A percentile compares a stretch with the other conserved stretches of the same genome.
phyloP scores from a whole-genome alignment of 176 grass and related monocot genomes.

The Rhynchospora breviuscula region DNA sequence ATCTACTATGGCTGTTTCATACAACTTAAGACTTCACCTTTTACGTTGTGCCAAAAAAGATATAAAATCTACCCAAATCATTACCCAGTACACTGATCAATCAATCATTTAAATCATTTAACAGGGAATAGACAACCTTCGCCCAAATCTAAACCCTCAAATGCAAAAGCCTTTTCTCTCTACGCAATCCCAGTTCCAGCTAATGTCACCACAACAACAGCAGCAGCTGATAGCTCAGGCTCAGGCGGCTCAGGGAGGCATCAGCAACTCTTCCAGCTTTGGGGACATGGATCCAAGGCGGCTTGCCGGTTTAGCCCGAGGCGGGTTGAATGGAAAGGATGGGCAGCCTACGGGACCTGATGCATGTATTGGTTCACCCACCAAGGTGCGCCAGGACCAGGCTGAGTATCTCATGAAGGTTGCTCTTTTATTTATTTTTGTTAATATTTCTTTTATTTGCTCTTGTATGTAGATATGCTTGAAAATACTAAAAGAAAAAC shows the following conservation, averaged over 20 bases:
- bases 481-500: too few species aligned
- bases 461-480: not conserved
- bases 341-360: constrained; percentile 68
- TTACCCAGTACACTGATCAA: constrained; percentile 4
- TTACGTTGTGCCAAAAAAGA: not conserved
- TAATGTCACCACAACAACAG: constrained; percentile 88
- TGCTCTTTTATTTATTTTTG: constrained; percentile 23
- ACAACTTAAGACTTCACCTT: constrained; percentile 14
- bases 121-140: constrained; percentile 85
- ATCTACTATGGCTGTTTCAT: constrained; percentile 20
- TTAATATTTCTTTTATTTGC: not conserved
- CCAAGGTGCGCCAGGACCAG: constrained; percentile 68
- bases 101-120: not conserved
- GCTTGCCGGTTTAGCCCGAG: constrained; percentile 51
- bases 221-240: constrained; percentile 93
- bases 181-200: constrained; percentile 86
- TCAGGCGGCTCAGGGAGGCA: constrained; percentile 63
- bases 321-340: constrained; percentile 69
- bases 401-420: constrained; percentile 76
- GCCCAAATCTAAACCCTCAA: constrained; percentile 77
- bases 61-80: not conserved
- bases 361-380: constrained; percentile 75
- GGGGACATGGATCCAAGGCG: constrained; percentile 82
- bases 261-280: constrained; percentile 50
- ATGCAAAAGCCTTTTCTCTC: constrained; percentile 94